These are phyloP conservation scores for Aspergillus flavus DNA, from an alignment of 2,329 filamentous ascomycete species.

Conservation along the genomic window DNA sequence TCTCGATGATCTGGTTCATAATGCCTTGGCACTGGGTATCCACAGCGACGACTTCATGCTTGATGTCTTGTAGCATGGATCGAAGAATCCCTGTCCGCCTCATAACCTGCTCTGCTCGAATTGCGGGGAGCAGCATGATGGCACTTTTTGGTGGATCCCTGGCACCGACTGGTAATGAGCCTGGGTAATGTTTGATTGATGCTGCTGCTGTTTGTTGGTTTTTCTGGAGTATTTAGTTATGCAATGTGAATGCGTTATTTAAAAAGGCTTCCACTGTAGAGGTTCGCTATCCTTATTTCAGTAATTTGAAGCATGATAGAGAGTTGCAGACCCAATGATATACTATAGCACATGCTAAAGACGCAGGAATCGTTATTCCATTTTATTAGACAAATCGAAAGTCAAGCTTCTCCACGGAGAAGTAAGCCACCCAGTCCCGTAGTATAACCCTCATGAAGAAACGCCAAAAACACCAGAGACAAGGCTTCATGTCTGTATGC, in stretches of 20 bases:
- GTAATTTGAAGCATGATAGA: neutral
- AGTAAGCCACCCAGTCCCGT: neutral
- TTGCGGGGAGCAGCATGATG: neutral
- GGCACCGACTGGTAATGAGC: fast-evolving
- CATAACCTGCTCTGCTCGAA: conserved; percentile 2
- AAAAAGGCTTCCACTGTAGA: neutral
- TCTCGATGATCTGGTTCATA: conserved; percentile 10
- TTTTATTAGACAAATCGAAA: neutral
- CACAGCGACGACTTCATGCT: conserved; percentile 9
- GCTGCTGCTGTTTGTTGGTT: neutral
- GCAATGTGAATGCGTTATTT: neutral
- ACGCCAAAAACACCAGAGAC: conserved; percentile 10
- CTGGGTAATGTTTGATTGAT: neutral
- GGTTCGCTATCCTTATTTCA: no score
- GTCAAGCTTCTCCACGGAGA: neutral
- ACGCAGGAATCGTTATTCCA: neutral
- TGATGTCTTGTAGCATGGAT: conserved; percentile 5
- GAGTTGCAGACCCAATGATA: neutral
- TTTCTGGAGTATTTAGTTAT: neutral
- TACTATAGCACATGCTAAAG: neutral
- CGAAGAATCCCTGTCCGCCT: conserved; percentile 1
- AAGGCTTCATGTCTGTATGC: neutral
- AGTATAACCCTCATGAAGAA: conserved; percentile 2
- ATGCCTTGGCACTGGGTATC: neutral
- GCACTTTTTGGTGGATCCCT: neutral